Percentiles rank a stretch among this genome's conserved stretches.
Conservation (phyloP, 768 basidiomycete genomes). For the Boletus fagicola region DNA sequence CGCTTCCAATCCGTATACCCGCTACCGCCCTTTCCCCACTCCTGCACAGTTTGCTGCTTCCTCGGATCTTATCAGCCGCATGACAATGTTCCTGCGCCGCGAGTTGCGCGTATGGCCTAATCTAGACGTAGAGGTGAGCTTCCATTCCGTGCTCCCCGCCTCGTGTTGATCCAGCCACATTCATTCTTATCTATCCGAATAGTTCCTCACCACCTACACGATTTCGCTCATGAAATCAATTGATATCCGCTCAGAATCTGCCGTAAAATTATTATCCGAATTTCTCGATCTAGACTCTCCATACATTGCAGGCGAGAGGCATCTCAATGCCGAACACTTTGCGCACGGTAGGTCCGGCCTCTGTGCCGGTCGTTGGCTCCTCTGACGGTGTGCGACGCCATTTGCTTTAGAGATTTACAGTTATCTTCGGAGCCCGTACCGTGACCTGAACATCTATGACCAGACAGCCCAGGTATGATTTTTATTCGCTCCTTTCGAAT, state of each 20-base stretch:
- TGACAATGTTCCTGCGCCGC: constrained; percentile 77
- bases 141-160: background rate
- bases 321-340: constrained; percentile 86
- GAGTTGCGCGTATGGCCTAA: constrained; percentile 87
- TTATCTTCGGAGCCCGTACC: constrained; percentile 85
- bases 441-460: constrained; percentile 82
- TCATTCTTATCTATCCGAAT: constrained; percentile 18
- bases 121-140: constrained; percentile 82
- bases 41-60: constrained; percentile 81
- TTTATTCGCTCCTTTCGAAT: background rate
- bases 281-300: constrained; percentile 79
- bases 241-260: constrained; percentile 88
- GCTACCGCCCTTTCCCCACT: constrained; percentile 87
- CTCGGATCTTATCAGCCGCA: constrained; percentile 68
- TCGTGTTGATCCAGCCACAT: constrained; percentile 7
- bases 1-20: constrained; percentile 81
- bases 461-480: constrained; percentile 69
- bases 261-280: constrained; percentile 80
- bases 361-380: background rate
- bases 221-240: constrained; percentile 89
- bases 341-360: constrained; percentile 69
- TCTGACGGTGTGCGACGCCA: constrained; percentile 1
- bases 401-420: constrained; percentile 71
- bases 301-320: constrained; percentile 53
- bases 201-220: constrained; percentile 90